These are phyloP conservation scores for Arachnopeziza araneosa DNA, from an alignment of 2,329 filamentous ascomycete species.

Conservation along the genomic window DNA sequence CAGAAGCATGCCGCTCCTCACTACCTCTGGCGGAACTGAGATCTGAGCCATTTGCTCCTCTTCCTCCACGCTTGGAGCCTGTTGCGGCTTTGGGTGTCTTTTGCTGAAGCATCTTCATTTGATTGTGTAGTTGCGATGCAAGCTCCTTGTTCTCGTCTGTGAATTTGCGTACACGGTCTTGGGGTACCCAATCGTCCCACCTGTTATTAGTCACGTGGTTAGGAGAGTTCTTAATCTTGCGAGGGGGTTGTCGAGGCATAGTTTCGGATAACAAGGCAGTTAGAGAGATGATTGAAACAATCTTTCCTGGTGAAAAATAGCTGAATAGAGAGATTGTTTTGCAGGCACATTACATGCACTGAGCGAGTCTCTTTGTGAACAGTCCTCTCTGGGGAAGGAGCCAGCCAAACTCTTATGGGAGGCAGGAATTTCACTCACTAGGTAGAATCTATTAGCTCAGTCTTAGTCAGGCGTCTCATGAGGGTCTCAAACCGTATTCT, in stretches of 20 bases:
- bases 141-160: constrained; percentile 93
- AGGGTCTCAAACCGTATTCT: constrained; percentile 66
- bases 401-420: background rate
- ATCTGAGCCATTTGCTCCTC: constrained; percentile 45
- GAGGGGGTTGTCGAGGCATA: constrained; percentile 1
- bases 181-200: constrained; percentile 97
- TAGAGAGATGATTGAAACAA: background rate
- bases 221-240: constrained; percentile 9
- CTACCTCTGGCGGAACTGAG: constrained; percentile 64
- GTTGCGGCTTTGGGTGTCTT: constrained; percentile 33
- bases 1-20: constrained; percentile 65
- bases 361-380: background rate
- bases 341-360: background rate
- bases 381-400: constrained; percentile 25
- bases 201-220: constrained; percentile 35
- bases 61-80: constrained; percentile 33
- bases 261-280: background rate
- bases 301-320: background rate
- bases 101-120: constrained; percentile 47
- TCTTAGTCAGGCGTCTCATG: background rate
- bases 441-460: constrained; percentile 7
- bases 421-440: constrained; percentile 11
- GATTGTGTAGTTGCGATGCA: constrained; percentile 65
- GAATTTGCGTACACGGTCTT: constrained; percentile 89
- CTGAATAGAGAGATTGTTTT: background rate